Base-by-base conservation (phyloP, 345 rosid genomes). In the Raphanus sativus region DNA sequence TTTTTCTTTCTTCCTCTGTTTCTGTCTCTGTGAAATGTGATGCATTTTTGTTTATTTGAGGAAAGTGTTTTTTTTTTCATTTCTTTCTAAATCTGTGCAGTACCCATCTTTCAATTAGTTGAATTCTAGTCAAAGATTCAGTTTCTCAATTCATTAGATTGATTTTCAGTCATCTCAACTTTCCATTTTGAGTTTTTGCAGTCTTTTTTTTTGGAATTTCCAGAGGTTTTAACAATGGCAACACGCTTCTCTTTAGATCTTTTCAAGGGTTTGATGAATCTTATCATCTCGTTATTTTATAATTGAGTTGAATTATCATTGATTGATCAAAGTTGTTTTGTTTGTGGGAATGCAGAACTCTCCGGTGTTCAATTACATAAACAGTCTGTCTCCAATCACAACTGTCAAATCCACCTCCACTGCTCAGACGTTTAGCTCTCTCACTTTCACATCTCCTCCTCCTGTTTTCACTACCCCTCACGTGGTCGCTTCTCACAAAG, bases 401-500 rank as follows among this genome's bases (percentile, higher is more conserved):
- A 89, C 89, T 8, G 90, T 86, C 52, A 91, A 86, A 78, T 88
- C 99, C 8, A 48, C 73, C 30, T 83, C 73, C 65, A 84, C 64
- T 83, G 61, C 90, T 32, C 99, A 91, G 76, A 83, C 90, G 34
- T 89, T 87, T 80, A 84, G 86, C 75, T 86, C 98, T 0, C 85
- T 92, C 2, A 86, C 85, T 75, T 88, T 95, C 65, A 54, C 90
- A 38, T 88, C 96, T 13, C 86, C 89, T 70, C 98, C 94, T 1
- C 83, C 97, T 48, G 84, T 95, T 65, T 95, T 95, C 85, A 86
- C 98, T 64, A 90, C 99, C 12, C 99, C 99, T 15, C 98, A 92
- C 77, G 83, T 5, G 26, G 85, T 21, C 21, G 21, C 63, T 82
- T 75, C 89, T 82, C 89, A 82, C 79, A 89, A 81, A 90, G 97